Percentiles rank a stretch among this genome's conserved stretches.
These are phyloP conservation scores for Epichloe typhina DNA, from an alignment of 2,329 filamentous ascomycete species.

Conservation along the genomic window DNA sequence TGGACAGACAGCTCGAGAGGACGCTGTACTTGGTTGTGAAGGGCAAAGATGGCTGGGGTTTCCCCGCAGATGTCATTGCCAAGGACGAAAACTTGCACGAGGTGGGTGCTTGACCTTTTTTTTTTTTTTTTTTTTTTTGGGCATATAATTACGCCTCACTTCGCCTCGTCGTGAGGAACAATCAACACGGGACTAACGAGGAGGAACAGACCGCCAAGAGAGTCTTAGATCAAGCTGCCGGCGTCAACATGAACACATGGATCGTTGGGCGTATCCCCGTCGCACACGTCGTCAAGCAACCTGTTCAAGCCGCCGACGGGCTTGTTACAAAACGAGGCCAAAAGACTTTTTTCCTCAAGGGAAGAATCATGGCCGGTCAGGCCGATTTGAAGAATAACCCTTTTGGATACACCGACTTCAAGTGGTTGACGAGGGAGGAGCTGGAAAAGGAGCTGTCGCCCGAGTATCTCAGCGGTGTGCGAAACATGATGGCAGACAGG, in stretches of 20 bases:
- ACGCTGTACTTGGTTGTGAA: slow-evolving; percentile 84
- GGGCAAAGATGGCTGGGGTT: slow-evolving; percentile 64
- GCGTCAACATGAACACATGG: slow-evolving; percentile 98
- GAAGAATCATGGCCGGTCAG: slow-evolving; percentile 93
- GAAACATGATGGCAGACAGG: slow-evolving; percentile 73
- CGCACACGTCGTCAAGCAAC: slow-evolving; percentile 57
- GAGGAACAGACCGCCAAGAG: slow-evolving; percentile 60
- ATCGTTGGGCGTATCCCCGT: slow-evolving; percentile 83
- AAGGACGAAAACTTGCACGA: slow-evolving; percentile 67
- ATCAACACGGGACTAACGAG: slow-evolving; percentile 1
- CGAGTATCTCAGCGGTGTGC: slow-evolving; percentile 61
- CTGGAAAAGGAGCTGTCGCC: slow-evolving; percentile 51
- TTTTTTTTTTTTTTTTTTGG: background rate
- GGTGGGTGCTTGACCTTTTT: slow-evolving; percentile 38
- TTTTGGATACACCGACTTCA: slow-evolving; percentile 67
- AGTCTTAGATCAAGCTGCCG: slow-evolving; percentile 62
- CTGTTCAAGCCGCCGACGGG: slow-evolving; percentile 30
- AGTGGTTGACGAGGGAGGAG: slow-evolving; percentile 88
- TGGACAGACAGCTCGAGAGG: slow-evolving; percentile 67
- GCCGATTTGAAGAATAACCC: slow-evolving; percentile 61
- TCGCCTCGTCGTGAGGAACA: too few species aligned
- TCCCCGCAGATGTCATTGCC: slow-evolving; percentile 59
- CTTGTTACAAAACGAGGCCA: slow-evolving; percentile 41
- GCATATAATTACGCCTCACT: too few species aligned
- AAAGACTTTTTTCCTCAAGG: slow-evolving; percentile 95